Base-by-base conservation (phyloP, 2,329 filamentous ascomycete species). In the Sporothrix curviconia region DNA sequence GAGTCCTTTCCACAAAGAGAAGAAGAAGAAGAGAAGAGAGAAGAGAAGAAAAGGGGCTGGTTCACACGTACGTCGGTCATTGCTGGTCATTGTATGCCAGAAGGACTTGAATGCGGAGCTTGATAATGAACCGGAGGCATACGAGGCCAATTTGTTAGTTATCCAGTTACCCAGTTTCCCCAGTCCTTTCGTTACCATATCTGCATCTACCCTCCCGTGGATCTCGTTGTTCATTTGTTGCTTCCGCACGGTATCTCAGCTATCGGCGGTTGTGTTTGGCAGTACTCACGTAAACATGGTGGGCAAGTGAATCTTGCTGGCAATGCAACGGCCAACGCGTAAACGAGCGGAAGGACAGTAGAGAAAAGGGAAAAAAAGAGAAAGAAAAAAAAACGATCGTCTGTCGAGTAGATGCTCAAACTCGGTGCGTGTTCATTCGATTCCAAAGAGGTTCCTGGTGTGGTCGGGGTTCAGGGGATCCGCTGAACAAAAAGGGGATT, bases 1-100 rank as follows among this genome's bases (percentile, higher is more conserved):
- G 11, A 2, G n/a, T n/a, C n/a, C n/a, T 19, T 12, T 4, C 19
- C 22, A 6, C 0, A 54, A 8, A 24, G 12, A 34, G 11, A 42
- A 17, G 28, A 34, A 19, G 11, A 8, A 58, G 46, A n/a, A 22
- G 34, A 39, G 22, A 30, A 24, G 22, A 30, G n/a, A 22, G 36
- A 15, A 37, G 22, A 7, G 22, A n/a, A 39, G 15, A 36, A 4
- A 53, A 51, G 53, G n/a, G n/a, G n/a, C n/a, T n/a, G n/a, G n/a
- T n/a, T n/a, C n/a, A n/a, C n/a, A 76, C 83, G 69, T 74, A 86
- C 83, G 83, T 74, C 83, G 75, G 71, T 86, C 83, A 76, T 86
- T 78, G 66, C 83, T 86, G 73, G 83, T 86, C 82, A 86, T 94
- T 65, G 88, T 84, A 79, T 97, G 94, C 94, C 94, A 99, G 76